phyloP scores from a whole-genome alignment of 208 protist genomes.

The Herpetomonas muscarum region DNA sequence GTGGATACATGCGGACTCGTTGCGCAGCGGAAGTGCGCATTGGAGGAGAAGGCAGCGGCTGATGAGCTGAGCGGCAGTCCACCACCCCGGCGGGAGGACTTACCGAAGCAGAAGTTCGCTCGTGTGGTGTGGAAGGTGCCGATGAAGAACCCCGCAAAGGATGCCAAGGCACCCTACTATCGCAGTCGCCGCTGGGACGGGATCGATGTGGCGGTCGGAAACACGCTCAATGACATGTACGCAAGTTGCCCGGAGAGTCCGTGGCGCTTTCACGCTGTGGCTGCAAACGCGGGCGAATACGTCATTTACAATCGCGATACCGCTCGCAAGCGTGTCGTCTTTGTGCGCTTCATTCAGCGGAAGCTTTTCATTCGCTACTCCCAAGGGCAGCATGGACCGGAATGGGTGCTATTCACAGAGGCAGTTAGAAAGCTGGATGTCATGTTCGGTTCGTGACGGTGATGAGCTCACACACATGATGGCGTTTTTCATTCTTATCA shows the following conservation, averaged over 20 bases:
- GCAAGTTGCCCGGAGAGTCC: conserved; percentile 19
- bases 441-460: neutral
- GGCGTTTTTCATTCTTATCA: no score
- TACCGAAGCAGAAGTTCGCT: neutral
- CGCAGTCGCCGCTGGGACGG: conserved; percentile 50
- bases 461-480: no score
- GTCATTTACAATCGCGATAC: conserved; percentile 50
- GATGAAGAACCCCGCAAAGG: neutral
- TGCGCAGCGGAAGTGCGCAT: neutral
- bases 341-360: conserved; percentile 49
- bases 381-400: conserved; percentile 11
- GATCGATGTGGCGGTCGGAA: conserved; percentile 46
- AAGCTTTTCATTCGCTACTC: conserved; percentile 46
- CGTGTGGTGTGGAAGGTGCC: neutral
- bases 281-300: conserved; percentile 58
- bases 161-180: conserved; percentile 28
- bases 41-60: neutral
- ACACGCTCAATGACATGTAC: conserved; percentile 54
- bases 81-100: neutral
- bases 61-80: neutral
- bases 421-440: neutral
- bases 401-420: conserved; percentile 7
- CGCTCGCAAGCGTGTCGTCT: conserved; percentile 35
- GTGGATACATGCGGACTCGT: neutral
- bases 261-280: conserved; percentile 50